Evolutionary conservation across 2,329 filamentous ascomycete species (phyloP), one percentile per base, ranked within the genome.

Genomic region (Purpureocillium lavendulum): DNA sequence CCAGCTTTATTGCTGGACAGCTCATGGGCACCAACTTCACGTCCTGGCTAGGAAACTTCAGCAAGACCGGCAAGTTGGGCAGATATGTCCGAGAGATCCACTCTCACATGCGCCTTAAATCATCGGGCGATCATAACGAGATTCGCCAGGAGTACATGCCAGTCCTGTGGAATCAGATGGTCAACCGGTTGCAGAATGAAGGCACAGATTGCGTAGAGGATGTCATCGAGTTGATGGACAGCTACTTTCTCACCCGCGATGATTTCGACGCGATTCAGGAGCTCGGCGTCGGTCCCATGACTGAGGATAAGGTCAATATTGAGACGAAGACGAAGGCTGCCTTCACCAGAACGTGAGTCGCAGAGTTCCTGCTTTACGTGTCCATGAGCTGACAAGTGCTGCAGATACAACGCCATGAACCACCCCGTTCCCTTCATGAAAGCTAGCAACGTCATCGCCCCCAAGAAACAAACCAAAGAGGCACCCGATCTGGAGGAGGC

Each of bases 371-470:
- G 41, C 28, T 40, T 33, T 48, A 30, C 11, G 17, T 10, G 29
- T 13, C 7, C n/a, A 10, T 14, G 11, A 38, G 24, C 41, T 40
- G 38, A 40, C 17, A 26, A 26, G 17, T 14, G 7, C n/a, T 15
- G 18, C 35, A 90, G 85, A 40, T 92, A 98, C 60, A 98, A 98
- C 51, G 64, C 74, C 43, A 83, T 82, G 64, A 82, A 81, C 14
- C 92, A 98, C 50, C 90, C 90, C 0, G 66, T 98, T 38, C 89
- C 92, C 1, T 98, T 96, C 64, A 95, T 97, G 80, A 97, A 96
- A 64, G 87, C 89, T 2, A 87, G 77, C 52, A 86, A 74, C 47
- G 75, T 92, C 13, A 60, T 78, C 9, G 84, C 79, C 4, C 80
- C 87, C 4, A 87, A 86, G 67, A 82, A 80, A 52, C 66, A 71